Conservation (phyloP, 2,329 filamentous ascomycete genomes). For the Pseudomassariella vexata region DNA sequence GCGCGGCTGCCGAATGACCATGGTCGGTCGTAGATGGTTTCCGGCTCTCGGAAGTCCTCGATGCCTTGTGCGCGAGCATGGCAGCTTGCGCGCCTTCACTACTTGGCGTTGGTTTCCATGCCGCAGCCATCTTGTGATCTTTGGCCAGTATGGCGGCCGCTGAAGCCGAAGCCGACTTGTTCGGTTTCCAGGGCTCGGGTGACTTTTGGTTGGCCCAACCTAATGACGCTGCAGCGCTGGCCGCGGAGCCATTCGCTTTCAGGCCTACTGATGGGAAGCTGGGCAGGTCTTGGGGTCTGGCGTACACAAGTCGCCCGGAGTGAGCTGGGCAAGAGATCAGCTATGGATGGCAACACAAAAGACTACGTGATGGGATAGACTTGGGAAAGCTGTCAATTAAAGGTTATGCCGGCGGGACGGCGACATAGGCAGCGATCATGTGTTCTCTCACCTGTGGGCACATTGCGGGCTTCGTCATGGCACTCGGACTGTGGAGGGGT, state of each 20-base stretch:
- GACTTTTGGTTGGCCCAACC: constrained; percentile 66
- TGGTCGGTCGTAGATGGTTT: constrained; percentile 36
- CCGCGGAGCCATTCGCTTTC: constrained; percentile 51
- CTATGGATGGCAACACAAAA: no score
- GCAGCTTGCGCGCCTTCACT: constrained; percentile 70
- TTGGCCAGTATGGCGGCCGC: constrained; percentile 24
- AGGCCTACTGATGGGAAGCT: constrained; percentile 67
- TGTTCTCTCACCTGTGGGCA: constrained; percentile 4
- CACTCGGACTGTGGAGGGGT: no score
- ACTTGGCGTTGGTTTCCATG: constrained; percentile 59
- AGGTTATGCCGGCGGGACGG: no score
- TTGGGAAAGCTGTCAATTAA: no score
- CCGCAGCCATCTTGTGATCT: constrained; percentile 27
- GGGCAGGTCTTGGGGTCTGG: constrained; percentile 65
- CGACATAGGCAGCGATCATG: no score
- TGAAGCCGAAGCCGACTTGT: constrained; percentile 50
- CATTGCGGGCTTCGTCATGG: constrained; percentile 4
- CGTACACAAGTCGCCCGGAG: constrained; percentile 58
- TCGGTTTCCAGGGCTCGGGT: constrained; percentile 61
- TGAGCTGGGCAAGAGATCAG: no score
- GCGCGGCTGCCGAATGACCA: constrained; percentile 64
- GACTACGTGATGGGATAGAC: no score
- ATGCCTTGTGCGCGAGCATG: constrained; percentile 54
- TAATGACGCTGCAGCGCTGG: constrained; percentile 67
- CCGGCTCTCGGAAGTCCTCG: constrained; percentile 45